Base-by-base conservation (phyloP, 2,329 filamentous ascomycete genomes). In the Gremmenia infestans region DNA sequence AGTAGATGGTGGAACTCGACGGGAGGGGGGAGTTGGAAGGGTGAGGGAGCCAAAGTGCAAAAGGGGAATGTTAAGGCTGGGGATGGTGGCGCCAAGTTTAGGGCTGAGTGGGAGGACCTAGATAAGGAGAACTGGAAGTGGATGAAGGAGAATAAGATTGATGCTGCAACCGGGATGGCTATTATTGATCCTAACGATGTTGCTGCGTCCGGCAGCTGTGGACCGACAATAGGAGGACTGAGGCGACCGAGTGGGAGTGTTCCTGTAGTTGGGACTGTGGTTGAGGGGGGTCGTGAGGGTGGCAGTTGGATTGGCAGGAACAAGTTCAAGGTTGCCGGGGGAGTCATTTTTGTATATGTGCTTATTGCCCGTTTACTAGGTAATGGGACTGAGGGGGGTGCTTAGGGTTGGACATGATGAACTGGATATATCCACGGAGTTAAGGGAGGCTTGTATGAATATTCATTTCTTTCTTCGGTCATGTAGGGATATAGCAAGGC, bases 1-100 rank as follows among this genome's bases (percentile, higher is more conserved):
- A 89, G 90, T 15, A 79, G 89, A 53, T 99, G 94, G 94, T 97
- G 92, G 92, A 99, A 99, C 74, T 89, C 86, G 36, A 97, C 93
- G 0, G 92, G 93, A 42, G 91, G 91, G 79, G 74, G 47, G 8
- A 66, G 60, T 22, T 64, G 52, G 43, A 64, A 63, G 70, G 46
- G 45, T n/a, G 78, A 54, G n/a, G 61, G 60, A 4, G 61, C 58
- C 25, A 59, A 59, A 2, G 75, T 76, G 1, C 75, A 76, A 55
- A 90, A 86, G 70, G 90, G 89, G 9, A 90, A 95, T 60, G 81
- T 97, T 68, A 95, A 92, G 73, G 88, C 88, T 3, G 94, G 94
- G 22, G 94, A 99, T 69, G 92, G 92, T 12, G 94, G 94, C 3
- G 83, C 87, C 66, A 96, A 95, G 74, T 99, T 99, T 72, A 82